A percentile compares a stretch with the other conserved stretches of the same genome.
Conservation (phyloP, 1,284 basidiomycete genomes). For the Pseudozyma hubeiensis region DNA sequence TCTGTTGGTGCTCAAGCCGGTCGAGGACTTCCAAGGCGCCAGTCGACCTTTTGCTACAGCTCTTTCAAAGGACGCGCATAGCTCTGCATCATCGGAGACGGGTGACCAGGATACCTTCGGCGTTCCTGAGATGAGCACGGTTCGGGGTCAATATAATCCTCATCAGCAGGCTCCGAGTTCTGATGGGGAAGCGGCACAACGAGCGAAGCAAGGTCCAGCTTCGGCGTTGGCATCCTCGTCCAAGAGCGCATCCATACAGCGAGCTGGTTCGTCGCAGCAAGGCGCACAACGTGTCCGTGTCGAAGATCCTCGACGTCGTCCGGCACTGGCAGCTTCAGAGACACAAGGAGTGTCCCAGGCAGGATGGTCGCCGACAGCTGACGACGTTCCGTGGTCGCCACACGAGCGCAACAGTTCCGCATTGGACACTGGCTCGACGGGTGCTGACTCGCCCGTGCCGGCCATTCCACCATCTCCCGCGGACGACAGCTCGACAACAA, state of each 20-base stretch:
- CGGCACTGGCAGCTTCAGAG: neutral
- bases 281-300: constrained; percentile 1
- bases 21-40: constrained; percentile 31
- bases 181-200: constrained; percentile 9
- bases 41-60: constrained; percentile 15
- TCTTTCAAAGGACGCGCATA: neutral
- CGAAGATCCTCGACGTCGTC: constrained; percentile 30
- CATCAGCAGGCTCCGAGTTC: constrained; percentile 25
- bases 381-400: constrained; percentile 15
- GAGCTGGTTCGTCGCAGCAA: constrained; percentile 1
- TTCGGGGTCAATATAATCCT: constrained; percentile 28
- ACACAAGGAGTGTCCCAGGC: neutral
- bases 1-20: constrained; percentile 25
- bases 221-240: neutral
- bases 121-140: constrained; percentile 42
- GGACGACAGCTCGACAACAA: neutral
- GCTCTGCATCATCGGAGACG: constrained; percentile 26
- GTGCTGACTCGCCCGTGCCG: constrained; percentile 1
- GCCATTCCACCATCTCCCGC: constrained; percentile 9
- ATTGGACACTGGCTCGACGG: constrained; percentile 3
- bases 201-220: neutral
- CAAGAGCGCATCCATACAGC: neutral
- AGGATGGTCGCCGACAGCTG: constrained; percentile 8
- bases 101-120: constrained; percentile 22
- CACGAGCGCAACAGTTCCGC: neutral